A percentile compares a stretch with the other conserved stretches of the same genome.
Conservation (phyloP, 1,284 basidiomycete species). For the Fomitiporia mediterranea region DNA sequence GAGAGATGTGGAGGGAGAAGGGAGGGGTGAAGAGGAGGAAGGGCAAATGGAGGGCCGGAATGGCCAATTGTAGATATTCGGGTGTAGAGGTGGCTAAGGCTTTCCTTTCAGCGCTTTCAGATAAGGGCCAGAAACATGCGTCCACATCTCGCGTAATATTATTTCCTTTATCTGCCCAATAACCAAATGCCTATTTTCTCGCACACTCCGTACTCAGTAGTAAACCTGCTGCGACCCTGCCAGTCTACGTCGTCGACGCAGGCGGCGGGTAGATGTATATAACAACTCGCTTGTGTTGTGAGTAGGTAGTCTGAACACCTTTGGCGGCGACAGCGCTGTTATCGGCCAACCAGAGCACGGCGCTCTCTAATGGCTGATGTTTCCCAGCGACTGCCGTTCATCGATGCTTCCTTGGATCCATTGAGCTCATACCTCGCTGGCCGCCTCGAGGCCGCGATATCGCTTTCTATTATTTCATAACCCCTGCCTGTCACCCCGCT, state of each 20-base stretch:
- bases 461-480: conserved; percentile 11
- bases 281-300: too few relatives aligned
- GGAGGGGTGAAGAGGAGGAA: not conserved
- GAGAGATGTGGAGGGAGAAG: not conserved
- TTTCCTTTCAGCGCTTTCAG: not conserved
- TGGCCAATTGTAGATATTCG: not conserved
- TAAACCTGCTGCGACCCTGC: too few relatives aligned
- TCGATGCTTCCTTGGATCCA: not conserved
- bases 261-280: too few relatives aligned
- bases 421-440: not conserved
- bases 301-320: not conserved
- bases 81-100: not conserved
- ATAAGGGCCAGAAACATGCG: not conserved
- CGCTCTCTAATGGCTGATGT: not conserved
- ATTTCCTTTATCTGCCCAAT: not conserved
- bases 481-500: conserved; percentile 4
- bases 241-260: too few relatives aligned
- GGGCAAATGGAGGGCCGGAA: not conserved
- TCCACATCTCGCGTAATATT: not conserved
- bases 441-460: conserved; percentile 12
- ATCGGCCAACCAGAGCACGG: conserved; percentile 2
- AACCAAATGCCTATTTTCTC: not conserved
- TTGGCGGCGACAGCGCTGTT: not conserved
- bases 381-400: not conserved
- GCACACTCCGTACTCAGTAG: not conserved